Base-by-base conservation (phyloP, 345 rosid genomes). In the Syzygium aqueum region DNA sequence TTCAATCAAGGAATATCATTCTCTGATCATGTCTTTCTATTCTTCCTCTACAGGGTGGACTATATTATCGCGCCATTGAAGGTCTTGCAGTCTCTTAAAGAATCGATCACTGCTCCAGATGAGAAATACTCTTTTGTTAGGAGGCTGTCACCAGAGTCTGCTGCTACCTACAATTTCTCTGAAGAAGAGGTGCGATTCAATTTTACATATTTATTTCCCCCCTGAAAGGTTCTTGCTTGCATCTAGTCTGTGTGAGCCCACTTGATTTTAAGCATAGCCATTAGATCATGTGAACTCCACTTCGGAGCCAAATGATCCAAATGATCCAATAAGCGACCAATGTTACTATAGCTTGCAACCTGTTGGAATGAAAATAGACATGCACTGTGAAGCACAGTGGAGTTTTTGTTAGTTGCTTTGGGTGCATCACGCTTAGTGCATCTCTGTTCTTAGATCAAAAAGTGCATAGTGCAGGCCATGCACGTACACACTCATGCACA, bases 61-160 rank as follows among this genome's bases (percentile, higher is more conserved):
- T 97, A 95, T 88, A 96, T 97, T 84, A 94, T 97, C 86, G 98
- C 98, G 13, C 99, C 99, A 46, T 89, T 97, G 86, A 97, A 97
- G 93, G 95, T 97, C 11, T 73, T 97, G 91, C 96, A 95, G 84
- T 96, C 98, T 87, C 97, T 97, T 13, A 96, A 97, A 87, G 98
- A 97, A 85, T 94, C 98, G 7, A 84, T 91, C 23, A 92, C 92
- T 77, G 54, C 92, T 89, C 94, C 94, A 5, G 95, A 96, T 88
- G 99, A 95, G 87, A 97, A 97, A 89, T 96, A 96, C 92, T 93
- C 97, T 77, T 97, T 94, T 33, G 89, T 91, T 84, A 89, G 89
- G 89, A 95, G 97, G 88, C 90, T 97, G 73, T 92, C 98, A 57
- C 96, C 96, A 65, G 89, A 94, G 84, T 90, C 94, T 40, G 98